Conservation (phyloP, 1,139 yeast species). For the Zygoascus sp. region DNA sequence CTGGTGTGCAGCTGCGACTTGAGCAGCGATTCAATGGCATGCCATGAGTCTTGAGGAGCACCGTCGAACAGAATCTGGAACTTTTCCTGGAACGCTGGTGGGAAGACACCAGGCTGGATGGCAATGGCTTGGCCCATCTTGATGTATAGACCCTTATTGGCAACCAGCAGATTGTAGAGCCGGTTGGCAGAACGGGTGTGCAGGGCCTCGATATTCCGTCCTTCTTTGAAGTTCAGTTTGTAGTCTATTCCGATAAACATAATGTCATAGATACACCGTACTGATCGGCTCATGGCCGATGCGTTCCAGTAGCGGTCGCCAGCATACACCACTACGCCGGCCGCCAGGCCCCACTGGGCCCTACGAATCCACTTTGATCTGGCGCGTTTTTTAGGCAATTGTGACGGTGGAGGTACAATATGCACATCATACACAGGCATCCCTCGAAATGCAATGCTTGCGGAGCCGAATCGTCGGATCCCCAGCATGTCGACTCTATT, state of each 20-base stretch:
- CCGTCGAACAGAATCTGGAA: constrained; percentile 59
- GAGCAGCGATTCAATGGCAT: constrained; percentile 45
- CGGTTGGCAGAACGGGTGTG: constrained; percentile 60
- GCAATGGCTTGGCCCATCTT: constrained; percentile 76
- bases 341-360: constrained; percentile 11
- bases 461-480: constrained; percentile 2
- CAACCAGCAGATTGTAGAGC: constrained; percentile 47
- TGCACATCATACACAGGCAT: not conserved
- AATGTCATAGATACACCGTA: constrained; percentile 48
- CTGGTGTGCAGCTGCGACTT: constrained; percentile 44
- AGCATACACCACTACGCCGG: constrained; percentile 13
- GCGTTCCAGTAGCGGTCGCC: constrained; percentile 36
- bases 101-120: constrained; percentile 64
- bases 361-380: constrained; percentile 14
- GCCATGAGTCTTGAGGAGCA: constrained; percentile 69
- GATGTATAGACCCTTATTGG: constrained; percentile 68
- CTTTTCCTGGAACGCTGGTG: constrained; percentile 53
- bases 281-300: constrained; percentile 49
- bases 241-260: constrained; percentile 57
- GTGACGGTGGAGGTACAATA: constrained; percentile 2
- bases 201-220: constrained; percentile 45
- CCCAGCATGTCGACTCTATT: not conserved
- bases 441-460: not conserved
- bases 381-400: not conserved
- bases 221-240: constrained; percentile 44